Base-by-base conservation (phyloP, 148 eudicot genomes). In the Drosera capensis region DNA sequence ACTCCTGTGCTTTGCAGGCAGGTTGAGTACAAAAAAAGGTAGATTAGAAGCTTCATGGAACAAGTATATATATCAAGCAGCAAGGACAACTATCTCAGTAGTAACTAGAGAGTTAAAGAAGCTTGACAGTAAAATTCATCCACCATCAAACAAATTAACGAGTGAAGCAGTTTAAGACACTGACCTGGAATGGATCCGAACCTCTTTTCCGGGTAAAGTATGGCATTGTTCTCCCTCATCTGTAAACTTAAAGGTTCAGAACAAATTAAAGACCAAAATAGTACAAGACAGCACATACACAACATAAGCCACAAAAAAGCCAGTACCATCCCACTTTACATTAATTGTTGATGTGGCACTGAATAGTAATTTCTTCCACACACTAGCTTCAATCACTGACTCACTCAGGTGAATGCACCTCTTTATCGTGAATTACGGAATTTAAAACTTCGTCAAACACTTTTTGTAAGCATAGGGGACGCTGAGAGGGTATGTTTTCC, bases 181-280 rank as follows among this genome's bases (percentile, higher is more conserved):
- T 30, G 45, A 90, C 97, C 97, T 64, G 93, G 93, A 53, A 90
- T 71, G 45, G 68, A 26, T 6, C 97, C 97, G 55, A 80, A 13
- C 52, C 65, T 62, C 56, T 72, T 88, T 7, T 16, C 30, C 11
- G 71, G 65, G 48, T 65, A 51, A 36, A 84, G 41, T 18, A 62
- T 55, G 23, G 67, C 40, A 9, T 56, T 49, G 5, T 55, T 36
- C 29, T 65, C 53, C 30, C 16, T 45, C 95, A 90, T 84, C 97
- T 90, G 78, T 11, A 29, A 30, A 12, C 13, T 22, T 23, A 3
- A 44, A 45, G 14, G 8, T 12, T 20, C 3, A 15, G 8, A 16
- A 23, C 17, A 45, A 23, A 8, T 21, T 12, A 13, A 1, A 25
- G 8, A 4, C 14, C 28, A 23, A 44, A 45, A 23, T 16, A 1